phyloP scores from a whole-genome alignment of 1,139 yeast genomes.

The Pichia sp. region DNA sequence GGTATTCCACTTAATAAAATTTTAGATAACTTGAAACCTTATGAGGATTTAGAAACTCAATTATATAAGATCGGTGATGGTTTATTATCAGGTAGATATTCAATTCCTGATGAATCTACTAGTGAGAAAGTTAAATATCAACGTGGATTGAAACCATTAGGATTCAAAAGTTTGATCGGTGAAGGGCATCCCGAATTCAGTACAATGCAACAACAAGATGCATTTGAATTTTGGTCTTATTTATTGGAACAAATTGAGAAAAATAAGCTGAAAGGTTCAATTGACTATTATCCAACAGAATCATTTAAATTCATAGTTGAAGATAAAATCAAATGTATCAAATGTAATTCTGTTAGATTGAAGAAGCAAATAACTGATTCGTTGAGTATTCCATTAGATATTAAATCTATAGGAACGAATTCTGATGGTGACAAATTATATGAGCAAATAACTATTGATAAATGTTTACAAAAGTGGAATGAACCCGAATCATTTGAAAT shows the following conservation, averaged over 20 bases:
- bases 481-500: slow-evolving; percentile 56
- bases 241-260: slow-evolving; percentile 57
- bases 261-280: slow-evolving; percentile 26
- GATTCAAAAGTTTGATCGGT: slow-evolving; percentile 72
- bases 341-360: slow-evolving; percentile 56
- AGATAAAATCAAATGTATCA: slow-evolving; percentile 55
- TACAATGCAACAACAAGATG: slow-evolving; percentile 89
- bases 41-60: slow-evolving; percentile 61
- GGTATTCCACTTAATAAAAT: slow-evolving; percentile 28
- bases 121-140: slow-evolving; percentile 44
- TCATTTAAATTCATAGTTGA: slow-evolving; percentile 59
- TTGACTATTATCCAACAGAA: slow-evolving; percentile 38
- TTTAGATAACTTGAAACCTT: slow-evolving; percentile 42
- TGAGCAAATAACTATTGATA: slow-evolving; percentile 43
- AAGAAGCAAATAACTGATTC: slow-evolving; percentile 57
- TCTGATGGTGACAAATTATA: slow-evolving; percentile 41
- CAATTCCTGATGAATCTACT: slow-evolving; percentile 46
- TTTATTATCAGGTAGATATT: slow-evolving; percentile 63
- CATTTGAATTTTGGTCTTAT: slow-evolving; percentile 77
- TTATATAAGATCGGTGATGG: slow-evolving; percentile 77
- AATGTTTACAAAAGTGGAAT: slow-evolving; percentile 42
- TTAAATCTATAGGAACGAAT: slow-evolving; percentile 33
- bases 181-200: slow-evolving; percentile 73
- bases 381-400: slow-evolving; percentile 54
- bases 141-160: slow-evolving; percentile 66